Percentiles rank a stretch among this genome's conserved stretches.
These are phyloP conservation scores for Mycena alexandri DNA, from an alignment of 768 basidiomycete genomes.

Conservation along the genomic window DNA sequence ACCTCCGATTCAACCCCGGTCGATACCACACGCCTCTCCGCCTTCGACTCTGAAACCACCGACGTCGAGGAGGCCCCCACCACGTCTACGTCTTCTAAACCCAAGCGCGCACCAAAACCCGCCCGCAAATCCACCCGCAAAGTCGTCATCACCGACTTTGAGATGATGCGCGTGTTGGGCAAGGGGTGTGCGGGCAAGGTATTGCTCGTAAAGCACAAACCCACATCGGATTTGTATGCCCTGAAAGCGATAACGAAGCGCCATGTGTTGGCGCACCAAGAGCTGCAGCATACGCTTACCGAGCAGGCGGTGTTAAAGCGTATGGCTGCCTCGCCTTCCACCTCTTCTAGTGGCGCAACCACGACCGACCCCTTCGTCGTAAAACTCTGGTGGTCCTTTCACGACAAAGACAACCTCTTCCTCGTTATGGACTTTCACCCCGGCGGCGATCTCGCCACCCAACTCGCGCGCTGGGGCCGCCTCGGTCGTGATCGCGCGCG, in stretches of 20 bases:
- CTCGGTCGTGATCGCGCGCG: conserved; percentile 94
- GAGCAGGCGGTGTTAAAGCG: conserved; percentile 96
- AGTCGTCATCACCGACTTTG: conserved; percentile 91
- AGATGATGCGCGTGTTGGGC: conserved; percentile 96
- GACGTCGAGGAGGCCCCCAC: conserved; percentile 29
- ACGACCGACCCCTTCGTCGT: conserved; percentile 94
- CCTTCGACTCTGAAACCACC: conserved; percentile 51
- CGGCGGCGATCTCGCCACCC: conserved; percentile 96
- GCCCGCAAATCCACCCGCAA: conserved; percentile 71
- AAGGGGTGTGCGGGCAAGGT: conserved; percentile 99
- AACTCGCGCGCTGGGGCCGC: conserved; percentile 95
- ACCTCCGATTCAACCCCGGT: conserved; percentile 63
- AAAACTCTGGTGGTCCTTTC: conserved; percentile 97
- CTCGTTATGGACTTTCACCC: conserved; percentile 98
- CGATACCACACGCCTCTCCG: conserved; percentile 69
- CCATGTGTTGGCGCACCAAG: conserved; percentile 96
- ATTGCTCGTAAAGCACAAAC: conserved; percentile 87
- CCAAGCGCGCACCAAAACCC: conserved; percentile 56
- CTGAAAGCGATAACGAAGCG: conserved; percentile 99
- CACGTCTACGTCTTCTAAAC: conserved; percentile 52
- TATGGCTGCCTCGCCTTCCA: conserved; percentile 79
- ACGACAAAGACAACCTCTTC: conserved; percentile 97
- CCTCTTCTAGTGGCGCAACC: too few relatives aligned
- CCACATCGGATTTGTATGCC: conserved; percentile 81
- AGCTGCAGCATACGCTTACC: conserved; percentile 95